Conservation (phyloP, 805 yeast species). For the Torulaspora delbrueckii region DNA sequence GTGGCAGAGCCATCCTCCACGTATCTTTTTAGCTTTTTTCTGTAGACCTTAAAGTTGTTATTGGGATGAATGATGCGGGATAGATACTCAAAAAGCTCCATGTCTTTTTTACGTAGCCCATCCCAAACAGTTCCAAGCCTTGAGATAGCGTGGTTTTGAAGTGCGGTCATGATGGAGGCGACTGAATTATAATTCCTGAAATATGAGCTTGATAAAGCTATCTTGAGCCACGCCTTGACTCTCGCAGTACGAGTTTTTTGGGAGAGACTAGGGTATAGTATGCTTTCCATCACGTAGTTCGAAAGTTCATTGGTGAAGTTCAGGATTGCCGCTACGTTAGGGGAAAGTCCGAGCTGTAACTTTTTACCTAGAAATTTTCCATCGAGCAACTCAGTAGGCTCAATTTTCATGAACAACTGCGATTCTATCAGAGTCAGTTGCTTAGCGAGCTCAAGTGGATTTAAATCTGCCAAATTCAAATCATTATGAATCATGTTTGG, state of each 20-base stretch:
- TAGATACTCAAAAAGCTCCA: constrained; percentile 57
- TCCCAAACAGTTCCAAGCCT: constrained; percentile 59
- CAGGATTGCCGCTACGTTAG: constrained; percentile 57
- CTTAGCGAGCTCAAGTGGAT: constrained; percentile 70
- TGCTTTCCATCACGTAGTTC: constrained; percentile 66
- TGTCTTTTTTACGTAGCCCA: constrained; percentile 53
- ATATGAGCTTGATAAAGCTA: constrained; percentile 67
- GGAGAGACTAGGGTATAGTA: constrained; percentile 47
- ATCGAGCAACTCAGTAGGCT: constrained; percentile 61
- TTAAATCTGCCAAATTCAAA: constrained; percentile 40
- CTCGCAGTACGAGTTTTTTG: constrained; percentile 49
- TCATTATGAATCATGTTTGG: constrained; percentile 14
- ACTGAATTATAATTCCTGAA: constrained; percentile 72
- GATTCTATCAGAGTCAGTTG: constrained; percentile 72
- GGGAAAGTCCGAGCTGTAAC: constrained; percentile 53
- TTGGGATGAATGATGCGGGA: constrained; percentile 69
- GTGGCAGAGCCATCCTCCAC: constrained; percentile 37
- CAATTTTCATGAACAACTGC: constrained; percentile 55
- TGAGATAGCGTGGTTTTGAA: constrained; percentile 67
- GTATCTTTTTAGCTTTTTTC: constrained; percentile 56
- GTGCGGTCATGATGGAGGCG: constrained; percentile 71
- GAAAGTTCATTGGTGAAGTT: constrained; percentile 67
- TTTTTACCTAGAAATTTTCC: constrained; percentile 59
- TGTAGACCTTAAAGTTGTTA: constrained; percentile 64
- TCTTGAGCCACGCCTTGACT: constrained; percentile 65